Conservation (phyloP, 192 early-diverging fungal species). For the Coemansia sp. region DNA sequence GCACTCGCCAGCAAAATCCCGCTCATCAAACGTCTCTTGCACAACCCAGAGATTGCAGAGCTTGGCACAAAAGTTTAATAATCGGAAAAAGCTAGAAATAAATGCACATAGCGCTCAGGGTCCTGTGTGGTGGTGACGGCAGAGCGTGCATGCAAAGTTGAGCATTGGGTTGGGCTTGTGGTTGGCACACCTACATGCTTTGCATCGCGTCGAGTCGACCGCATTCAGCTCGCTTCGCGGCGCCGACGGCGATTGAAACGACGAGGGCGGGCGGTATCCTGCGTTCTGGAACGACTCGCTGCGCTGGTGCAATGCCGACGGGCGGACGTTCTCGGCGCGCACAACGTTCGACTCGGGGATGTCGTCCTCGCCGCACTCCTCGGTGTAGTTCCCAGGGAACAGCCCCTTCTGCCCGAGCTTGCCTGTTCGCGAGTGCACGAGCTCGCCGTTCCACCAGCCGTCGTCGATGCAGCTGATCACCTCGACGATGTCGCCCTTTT, state of each 20-base stretch:
- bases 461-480: conserved; percentile 85
- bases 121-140: conserved; percentile 70
- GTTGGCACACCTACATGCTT: conserved; percentile 71
- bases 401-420: conserved; percentile 64
- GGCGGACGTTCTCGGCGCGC: not conserved
- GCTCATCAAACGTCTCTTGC: not conserved
- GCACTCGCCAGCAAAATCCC: not conserved
- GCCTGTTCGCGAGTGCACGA: conserved; percentile 55
- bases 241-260: conserved; percentile 29
- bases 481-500: conserved; percentile 82
- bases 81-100: conserved; percentile 5
- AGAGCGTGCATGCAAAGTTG: conserved; percentile 74
- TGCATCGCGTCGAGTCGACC: conserved; percentile 48
- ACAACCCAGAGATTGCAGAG: not conserved
- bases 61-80: not conserved
- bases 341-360: conserved; percentile 12
- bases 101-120: not conserved
- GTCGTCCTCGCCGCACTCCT: conserved; percentile 56
- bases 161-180: conserved; percentile 75
- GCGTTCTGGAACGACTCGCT: conserved; percentile 22
- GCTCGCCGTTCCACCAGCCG: conserved; percentile 93
- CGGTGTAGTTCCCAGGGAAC: conserved; percentile 93
- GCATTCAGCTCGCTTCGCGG: conserved; percentile 26
- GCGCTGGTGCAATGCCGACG: conserved; percentile 25
- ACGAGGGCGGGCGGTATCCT: conserved; percentile 34